Percentiles rank a stretch among this genome's conserved stretches.
These are phyloP conservation scores for Lippia alba DNA, from an alignment of 305 asterid species.

Conservation along the genomic window DNA sequence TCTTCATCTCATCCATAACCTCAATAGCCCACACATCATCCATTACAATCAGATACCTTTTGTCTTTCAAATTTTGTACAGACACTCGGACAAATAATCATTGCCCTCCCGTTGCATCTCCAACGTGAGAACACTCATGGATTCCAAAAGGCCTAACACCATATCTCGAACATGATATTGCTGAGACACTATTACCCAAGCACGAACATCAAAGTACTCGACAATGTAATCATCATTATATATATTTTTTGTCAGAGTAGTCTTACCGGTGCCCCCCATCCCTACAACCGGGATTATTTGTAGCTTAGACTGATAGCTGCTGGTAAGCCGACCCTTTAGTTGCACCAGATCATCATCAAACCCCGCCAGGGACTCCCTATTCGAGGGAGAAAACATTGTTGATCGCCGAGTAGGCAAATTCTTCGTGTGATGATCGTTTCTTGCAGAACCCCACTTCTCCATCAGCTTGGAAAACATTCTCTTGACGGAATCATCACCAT, in stretches of 20 bases:
- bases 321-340: conserved; percentile 23
- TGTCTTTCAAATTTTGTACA: neutral
- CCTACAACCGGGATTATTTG: conserved; percentile 26
- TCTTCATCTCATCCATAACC: neutral
- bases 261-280: conserved; percentile 36
- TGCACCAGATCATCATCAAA: conserved; percentile 16
- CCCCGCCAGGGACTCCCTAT: conserved; percentile 28
- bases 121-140: neutral
- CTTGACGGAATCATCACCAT: neutral
- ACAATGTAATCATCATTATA: neutral
- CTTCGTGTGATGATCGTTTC: neutral
- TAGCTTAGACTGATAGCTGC: neutral
- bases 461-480: neutral
- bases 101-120: neutral
- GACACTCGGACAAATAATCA: neutral
- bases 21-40: neutral
- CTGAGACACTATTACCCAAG: neutral
- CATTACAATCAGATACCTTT: neutral
- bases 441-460: neutral
- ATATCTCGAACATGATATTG: neutral
- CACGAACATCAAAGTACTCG: conserved; percentile 15
- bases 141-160: neutral
- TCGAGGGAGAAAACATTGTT: neutral
- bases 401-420: neutral
- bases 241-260: conserved; percentile 22